Conservation (phyloP, 1,139 yeast genomes). For the Candida gigantensis region DNA sequence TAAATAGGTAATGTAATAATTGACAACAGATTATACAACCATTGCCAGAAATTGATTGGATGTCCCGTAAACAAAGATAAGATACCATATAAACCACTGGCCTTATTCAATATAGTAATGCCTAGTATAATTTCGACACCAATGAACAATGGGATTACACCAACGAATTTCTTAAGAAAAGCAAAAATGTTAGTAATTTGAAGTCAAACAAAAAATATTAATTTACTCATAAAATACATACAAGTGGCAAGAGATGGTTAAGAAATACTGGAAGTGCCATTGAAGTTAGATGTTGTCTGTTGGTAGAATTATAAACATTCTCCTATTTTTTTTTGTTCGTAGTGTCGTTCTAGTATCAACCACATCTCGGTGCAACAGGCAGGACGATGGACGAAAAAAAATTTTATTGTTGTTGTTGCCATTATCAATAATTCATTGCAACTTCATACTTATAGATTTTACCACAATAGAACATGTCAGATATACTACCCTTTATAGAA, state of each 20-base stretch:
- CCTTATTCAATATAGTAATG: conserved; percentile 79
- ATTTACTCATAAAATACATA: conserved; percentile 21
- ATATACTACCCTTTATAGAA: conserved; percentile 24
- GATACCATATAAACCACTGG: conserved; percentile 86
- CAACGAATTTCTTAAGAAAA: conserved; percentile 49
- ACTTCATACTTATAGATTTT: neutral
- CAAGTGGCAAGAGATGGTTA: conserved; percentile 26
- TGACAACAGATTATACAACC: conserved; percentile 75
- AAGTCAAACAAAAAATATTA: neutral
- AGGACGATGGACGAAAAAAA: neutral
- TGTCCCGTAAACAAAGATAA: conserved; percentile 88
- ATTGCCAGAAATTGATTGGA: conserved; percentile 78
- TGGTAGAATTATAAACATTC: neutral
- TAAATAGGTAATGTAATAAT: conserved; percentile 66
- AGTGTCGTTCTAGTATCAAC: neutral
- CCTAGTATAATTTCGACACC: conserved; percentile 88
- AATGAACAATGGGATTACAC: conserved; percentile 71
- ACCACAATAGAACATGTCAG: conserved; percentile 20
- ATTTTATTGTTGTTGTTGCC: neutral
- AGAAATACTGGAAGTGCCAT: conserved; percentile 18
- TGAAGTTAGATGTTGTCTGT: neutral
- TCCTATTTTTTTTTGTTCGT: neutral
- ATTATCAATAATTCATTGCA: too few relatives aligned
- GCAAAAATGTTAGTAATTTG: conserved; percentile 12
- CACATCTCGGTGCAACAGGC: too few relatives aligned